Conservation (phyloP, 768 basidiomycete species). For the Strobilomyces confusus region DNA sequence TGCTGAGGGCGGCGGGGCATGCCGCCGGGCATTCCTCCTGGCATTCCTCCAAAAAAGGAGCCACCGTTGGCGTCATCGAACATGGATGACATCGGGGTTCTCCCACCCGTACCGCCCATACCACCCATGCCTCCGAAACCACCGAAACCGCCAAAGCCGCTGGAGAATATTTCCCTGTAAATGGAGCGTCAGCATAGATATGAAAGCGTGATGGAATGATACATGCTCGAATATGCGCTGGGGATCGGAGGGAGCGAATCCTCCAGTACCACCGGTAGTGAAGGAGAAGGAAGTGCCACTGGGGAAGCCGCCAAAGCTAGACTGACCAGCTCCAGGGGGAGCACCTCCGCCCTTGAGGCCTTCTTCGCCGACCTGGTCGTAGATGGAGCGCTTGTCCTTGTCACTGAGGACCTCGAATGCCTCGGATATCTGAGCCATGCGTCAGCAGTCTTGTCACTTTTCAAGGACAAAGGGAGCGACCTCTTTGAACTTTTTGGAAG, state of each 20-base stretch:
- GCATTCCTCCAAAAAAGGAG: constrained; percentile 40
- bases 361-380: constrained; percentile 94
- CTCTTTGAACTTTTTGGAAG: constrained; percentile 90
- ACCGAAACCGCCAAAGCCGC: constrained; percentile 20
- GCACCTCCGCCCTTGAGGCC: constrained; percentile 74
- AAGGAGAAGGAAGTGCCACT: constrained; percentile 56
- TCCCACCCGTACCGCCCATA: constrained; percentile 17
- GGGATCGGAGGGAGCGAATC: constrained; percentile 79
- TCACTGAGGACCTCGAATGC: constrained; percentile 95
- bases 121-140: constrained; percentile 39
- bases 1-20: constrained; percentile 48
- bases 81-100: constrained; percentile 30
- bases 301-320: constrained; percentile 44
- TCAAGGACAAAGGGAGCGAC: constrained; percentile 34
- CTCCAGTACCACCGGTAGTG: constrained; percentile 39
- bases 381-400: constrained; percentile 76
- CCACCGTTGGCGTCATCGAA: constrained; percentile 40
- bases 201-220: not conserved
- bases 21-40: constrained; percentile 36
- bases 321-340: constrained; percentile 48
- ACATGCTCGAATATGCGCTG: constrained; percentile 86
- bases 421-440: constrained; percentile 67
- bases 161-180: constrained; percentile 56
- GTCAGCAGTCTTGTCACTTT: not conserved
- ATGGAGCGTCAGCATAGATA: constrained; percentile 2